phyloP scores from a whole-genome alignment of 2,329 filamentous ascomycete species.

The Simplicillium sp. region DNA sequence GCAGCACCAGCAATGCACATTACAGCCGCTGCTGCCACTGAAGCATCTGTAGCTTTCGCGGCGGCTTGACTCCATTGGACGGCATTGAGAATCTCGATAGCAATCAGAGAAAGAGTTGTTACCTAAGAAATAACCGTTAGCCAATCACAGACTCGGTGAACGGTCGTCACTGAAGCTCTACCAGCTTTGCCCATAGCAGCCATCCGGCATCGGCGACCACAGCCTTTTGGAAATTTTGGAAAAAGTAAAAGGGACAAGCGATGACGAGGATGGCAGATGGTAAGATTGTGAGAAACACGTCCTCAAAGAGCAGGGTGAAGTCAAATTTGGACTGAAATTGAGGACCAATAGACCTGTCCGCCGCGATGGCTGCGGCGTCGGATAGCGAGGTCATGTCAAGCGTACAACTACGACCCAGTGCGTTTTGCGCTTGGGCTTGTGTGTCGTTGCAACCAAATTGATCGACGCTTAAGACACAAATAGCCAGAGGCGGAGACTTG shows the following conservation, averaged over 20 bases:
- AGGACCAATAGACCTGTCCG: not conserved
- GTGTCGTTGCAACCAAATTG: too few species aligned
- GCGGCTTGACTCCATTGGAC: not conserved
- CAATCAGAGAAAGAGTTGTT: not conserved
- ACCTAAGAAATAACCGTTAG: too few species aligned
- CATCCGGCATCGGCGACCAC: not conserved
- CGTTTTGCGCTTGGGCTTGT: too few species aligned
- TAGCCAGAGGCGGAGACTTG: too few species aligned
- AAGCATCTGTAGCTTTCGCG: not conserved
- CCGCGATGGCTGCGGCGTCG: not conserved
- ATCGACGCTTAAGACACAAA: too few species aligned
- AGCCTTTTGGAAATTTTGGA: not conserved
- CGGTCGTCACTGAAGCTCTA: too few species aligned
- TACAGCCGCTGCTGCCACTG: not conserved
- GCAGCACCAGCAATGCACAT: not conserved
- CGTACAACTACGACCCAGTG: too few species aligned
- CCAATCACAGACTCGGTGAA: too few species aligned
- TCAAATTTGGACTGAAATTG: not conserved
- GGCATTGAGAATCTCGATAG: not conserved
- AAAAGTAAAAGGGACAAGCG: not conserved
- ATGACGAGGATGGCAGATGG: not conserved
- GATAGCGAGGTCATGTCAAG: too few species aligned
- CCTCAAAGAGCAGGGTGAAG: conserved; percentile 2
- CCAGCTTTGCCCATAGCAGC: conserved; percentile 2
- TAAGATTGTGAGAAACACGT: conserved; percentile 1